Evolutionary conservation across 176 grass and related monocot genomes (phyloP).

Genomic region (Oryza nivara): DNA sequence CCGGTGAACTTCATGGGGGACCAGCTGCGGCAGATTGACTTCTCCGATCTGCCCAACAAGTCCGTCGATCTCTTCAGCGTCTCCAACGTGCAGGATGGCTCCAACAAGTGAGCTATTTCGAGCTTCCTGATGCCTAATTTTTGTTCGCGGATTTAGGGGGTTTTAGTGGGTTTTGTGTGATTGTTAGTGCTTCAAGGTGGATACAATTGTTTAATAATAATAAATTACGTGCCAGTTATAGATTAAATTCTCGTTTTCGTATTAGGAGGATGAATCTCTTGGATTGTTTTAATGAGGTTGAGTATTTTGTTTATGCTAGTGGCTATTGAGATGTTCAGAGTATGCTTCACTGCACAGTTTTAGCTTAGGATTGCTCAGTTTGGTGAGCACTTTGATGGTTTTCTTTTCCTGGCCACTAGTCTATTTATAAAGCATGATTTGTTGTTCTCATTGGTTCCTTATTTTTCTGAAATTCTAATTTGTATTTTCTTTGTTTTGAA

Average conservation of each 20-base stretch:
- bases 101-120: slow-evolving; percentile 60
- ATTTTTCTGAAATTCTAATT: not conserved
- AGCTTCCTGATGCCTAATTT: not conserved
- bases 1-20: slow-evolving; percentile 82
- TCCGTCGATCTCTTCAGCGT: slow-evolving; percentile 87
- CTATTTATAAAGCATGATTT: not conserved
- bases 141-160: not conserved
- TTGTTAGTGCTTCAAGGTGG: not conserved
- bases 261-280: not conserved
- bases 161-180: not conserved
- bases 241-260: not conserved
- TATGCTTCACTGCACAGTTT: not conserved
- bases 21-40: slow-evolving; percentile 77
- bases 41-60: slow-evolving; percentile 78
- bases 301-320: not conserved
- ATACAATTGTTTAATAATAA: not conserved
- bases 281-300: not conserved
- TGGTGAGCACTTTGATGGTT: not conserved
- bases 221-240: not conserved
- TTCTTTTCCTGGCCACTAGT: not conserved
- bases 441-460: not conserved
- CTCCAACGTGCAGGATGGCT: slow-evolving; percentile 90
- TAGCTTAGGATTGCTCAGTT: slow-evolving; percentile 13
- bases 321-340: not conserved
- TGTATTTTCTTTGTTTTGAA: not conserved